Evolutionary conservation across 257 asterid species (phyloP).

Genomic region (Gentiana straminea): DNA sequence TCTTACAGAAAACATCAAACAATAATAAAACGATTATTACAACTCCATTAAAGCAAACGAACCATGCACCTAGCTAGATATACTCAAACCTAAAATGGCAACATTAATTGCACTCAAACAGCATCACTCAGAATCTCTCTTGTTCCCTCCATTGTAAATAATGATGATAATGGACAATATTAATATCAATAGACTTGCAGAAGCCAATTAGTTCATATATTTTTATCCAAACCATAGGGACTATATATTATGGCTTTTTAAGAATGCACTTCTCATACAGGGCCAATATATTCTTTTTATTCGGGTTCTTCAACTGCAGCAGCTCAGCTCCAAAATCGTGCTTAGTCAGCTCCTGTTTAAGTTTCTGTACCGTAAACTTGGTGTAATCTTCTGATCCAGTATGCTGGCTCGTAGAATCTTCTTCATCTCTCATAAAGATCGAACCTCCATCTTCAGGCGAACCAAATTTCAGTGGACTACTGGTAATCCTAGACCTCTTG

Average conservation of each 20-base stretch:
- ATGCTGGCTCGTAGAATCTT: conserved; percentile 47
- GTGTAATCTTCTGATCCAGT: conserved; percentile 46
- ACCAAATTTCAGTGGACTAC: conserved; percentile 47
- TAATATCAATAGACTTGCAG: too few relatives aligned
- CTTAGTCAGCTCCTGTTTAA: conserved; percentile 68
- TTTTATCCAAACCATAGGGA: too few relatives aligned
- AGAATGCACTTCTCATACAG: conserved; percentile 52
- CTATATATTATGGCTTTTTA: conserved; percentile 25
- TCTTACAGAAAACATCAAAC: too few relatives aligned
- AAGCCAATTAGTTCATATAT: too few relatives aligned
- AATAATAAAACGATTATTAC: too few relatives aligned
- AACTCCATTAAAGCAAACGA: too few relatives aligned
- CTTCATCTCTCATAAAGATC: conserved; percentile 51
- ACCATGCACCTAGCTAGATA: too few relatives aligned
- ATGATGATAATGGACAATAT: too few relatives aligned
- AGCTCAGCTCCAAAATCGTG: conserved; percentile 69
- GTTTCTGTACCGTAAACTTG: conserved; percentile 46
- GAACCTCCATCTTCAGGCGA: conserved; percentile 91
- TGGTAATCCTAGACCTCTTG: conserved; percentile 69
- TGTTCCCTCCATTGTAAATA: too few relatives aligned
- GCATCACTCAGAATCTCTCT: too few relatives aligned
- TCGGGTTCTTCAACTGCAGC: conserved; percentile 52
- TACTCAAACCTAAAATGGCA: too few relatives aligned
- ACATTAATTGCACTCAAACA: too few relatives aligned
- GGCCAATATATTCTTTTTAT: conserved; percentile 60